These are phyloP conservation scores for Astraeus odoratus DNA, from an alignment of 768 basidiomycete genomes.

Conservation along the genomic window DNA sequence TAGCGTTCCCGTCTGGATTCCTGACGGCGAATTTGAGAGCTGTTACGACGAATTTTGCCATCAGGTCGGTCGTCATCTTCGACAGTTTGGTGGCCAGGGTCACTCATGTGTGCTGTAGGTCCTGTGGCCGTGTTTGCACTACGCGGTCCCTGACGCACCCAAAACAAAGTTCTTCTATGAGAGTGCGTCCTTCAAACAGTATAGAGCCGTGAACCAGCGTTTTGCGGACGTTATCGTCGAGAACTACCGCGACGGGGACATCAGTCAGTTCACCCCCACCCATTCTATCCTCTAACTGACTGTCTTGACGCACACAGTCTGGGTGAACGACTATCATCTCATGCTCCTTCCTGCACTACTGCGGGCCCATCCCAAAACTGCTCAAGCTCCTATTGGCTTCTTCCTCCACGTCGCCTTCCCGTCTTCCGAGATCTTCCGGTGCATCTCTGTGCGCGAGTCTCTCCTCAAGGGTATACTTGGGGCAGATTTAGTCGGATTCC, in stretches of 20 bases:
- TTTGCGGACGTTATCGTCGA: conserved; percentile 82
- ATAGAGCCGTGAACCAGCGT: conserved; percentile 82
- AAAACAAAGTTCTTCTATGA: conserved; percentile 81
- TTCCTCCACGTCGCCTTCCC: conserved; percentile 98
- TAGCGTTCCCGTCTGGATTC: conserved; percentile 69
- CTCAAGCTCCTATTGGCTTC: conserved; percentile 54
- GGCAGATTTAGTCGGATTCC: conserved; percentile 91
- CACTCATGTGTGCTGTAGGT: conserved; percentile 33
- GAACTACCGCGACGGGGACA: conserved; percentile 82
- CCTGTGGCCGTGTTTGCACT: conserved; percentile 84
- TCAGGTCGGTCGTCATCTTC: conserved; percentile 36
- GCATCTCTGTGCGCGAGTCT: conserved; percentile 70
- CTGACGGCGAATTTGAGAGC: conserved; percentile 68
- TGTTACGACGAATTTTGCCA: conserved; percentile 88
- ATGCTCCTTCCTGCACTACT: conserved; percentile 88
- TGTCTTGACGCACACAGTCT: conserved; percentile 33
- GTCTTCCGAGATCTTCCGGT: conserved; percentile 91
- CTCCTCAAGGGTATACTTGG: conserved; percentile 86
- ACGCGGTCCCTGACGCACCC: conserved; percentile 80
- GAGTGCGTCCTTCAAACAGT: conserved; percentile 74
- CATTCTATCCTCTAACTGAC: not conserved
- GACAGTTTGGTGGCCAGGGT: conserved; percentile 12
- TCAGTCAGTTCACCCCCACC: conserved; percentile 35
- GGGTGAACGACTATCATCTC: conserved; percentile 95
- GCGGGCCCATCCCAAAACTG: conserved; percentile 49